Base-by-base conservation (phyloP, 495 filamentous ascomycete genomes). In the Parathielavia hyrcaniae region DNA sequence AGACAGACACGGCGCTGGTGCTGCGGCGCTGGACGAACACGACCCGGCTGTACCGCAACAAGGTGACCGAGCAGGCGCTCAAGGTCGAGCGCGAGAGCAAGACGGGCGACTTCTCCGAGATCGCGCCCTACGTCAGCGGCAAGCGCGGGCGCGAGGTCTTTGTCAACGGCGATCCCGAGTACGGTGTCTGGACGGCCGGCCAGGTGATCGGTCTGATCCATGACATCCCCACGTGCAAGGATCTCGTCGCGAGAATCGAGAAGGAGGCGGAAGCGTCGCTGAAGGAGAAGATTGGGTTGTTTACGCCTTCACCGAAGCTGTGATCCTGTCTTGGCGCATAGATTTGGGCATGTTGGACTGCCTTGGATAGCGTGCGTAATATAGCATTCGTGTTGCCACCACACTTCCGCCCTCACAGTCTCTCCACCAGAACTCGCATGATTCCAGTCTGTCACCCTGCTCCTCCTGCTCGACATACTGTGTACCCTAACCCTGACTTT, bases 1-100 rank as follows among this genome's bases (percentile, higher is more conserved):
- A 98, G 78, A 89, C 85, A 22, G 90, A 97, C 71, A 98, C 93
- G 0, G 83, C 90, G 65, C 73, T 98, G 48, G 83, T 98, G 34
- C 77, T 98, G 63, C 76, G 93, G 48, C 80, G 92, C 62, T 98
- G 93, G 92, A 87, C 81, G 73, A 98, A 98, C 73, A 98, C 93
- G 16, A 85, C 83, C 17, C 79, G 93, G 26, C 73, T 98, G 63
- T 98, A 87, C 72, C 83, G 81, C 67, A 98, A 98, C 69, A 90
- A 95, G 75, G 85, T 95, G 30, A 82, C 91, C 0, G 77, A 83
- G 64, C 81, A 91, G 65, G 89, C 90, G 7, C 73, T 88, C 60
- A 86, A 88, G 79, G 77, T 95, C 54, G 93, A 98, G 78, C 75
- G 75, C 61, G 87, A 91, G 80, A 93, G 89, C 74, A 83, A 74